Evolutionary conservation across 208 protist species (phyloP).

Genomic region (Kentomonas sorsogonicus): DNA sequence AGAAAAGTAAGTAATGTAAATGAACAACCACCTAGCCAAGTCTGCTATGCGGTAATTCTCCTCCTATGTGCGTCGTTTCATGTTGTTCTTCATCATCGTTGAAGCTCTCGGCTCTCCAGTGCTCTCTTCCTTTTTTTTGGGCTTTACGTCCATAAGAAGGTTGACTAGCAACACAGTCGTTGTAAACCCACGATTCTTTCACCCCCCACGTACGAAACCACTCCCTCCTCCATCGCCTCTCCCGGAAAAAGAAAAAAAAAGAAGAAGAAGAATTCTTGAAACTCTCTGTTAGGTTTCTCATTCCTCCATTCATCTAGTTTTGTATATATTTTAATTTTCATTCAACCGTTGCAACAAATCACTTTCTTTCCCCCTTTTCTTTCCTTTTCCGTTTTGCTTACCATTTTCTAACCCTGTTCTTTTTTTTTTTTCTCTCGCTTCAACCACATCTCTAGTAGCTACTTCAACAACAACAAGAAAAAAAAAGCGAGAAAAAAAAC

Average conservation of each 20-base stretch:
- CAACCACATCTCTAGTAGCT: conserved; percentile 6
- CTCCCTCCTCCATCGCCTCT: too few species aligned
- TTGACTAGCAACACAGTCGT: too few species aligned
- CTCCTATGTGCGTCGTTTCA: conserved; percentile 2
- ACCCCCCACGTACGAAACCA: too few species aligned
- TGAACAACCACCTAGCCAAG: background rate
- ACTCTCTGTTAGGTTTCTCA: too few species aligned
- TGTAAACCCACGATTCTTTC: too few species aligned
- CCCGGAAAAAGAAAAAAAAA: too few species aligned
- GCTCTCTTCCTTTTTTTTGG: too few species aligned
- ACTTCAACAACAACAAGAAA: background rate
- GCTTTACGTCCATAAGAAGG: too few species aligned
- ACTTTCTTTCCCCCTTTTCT: conserved; percentile 5
- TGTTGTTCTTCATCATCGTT: too few species aligned
- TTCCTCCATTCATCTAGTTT: too few species aligned
- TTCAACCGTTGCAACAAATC: background rate
- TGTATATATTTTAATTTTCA: conserved; percentile 14
- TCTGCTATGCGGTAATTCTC: background rate
- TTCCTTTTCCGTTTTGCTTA: conserved; percentile 2
- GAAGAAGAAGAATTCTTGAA: too few species aligned
- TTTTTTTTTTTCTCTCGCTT: conserved; percentile 5
- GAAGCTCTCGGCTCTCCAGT: too few species aligned
- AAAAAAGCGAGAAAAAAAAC: background rate
- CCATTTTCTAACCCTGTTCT: conserved; percentile 3
- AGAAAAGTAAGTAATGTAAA: background rate